phyloP scores from a whole-genome alignment of 1,284 basidiomycete species.

The Sphagnurus paluster region DNA sequence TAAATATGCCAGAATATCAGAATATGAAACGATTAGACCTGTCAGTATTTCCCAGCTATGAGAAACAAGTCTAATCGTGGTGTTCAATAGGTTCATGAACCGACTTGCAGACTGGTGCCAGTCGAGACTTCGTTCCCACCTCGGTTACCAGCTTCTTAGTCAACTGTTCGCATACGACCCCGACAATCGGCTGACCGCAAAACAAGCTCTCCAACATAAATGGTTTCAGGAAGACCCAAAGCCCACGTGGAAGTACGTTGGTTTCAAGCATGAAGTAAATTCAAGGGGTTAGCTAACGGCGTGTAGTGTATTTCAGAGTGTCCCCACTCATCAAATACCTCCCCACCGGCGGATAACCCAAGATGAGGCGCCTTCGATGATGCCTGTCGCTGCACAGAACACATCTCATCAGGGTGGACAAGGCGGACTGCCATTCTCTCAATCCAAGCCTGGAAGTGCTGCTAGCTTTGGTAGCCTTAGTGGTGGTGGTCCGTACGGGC shows the following conservation, averaged over 20 bases:
- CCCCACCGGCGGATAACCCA: slow-evolving; percentile 75
- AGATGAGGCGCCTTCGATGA: slow-evolving; percentile 79
- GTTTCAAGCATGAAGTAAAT: too few species aligned
- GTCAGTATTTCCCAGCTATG: slow-evolving; percentile 40
- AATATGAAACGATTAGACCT: slow-evolving; percentile 81
- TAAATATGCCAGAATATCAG: slow-evolving; percentile 85
- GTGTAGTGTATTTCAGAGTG: slow-evolving; percentile 61
- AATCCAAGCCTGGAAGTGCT: slow-evolving; percentile 27
- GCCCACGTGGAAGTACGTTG: slow-evolving; percentile 70
- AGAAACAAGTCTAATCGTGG: not conserved
- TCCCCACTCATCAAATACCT: slow-evolving; percentile 58
- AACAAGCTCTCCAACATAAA: slow-evolving; percentile 77
- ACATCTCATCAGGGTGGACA: slow-evolving; percentile 30
- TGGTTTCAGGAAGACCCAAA: slow-evolving; percentile 81
- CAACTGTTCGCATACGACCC: slow-evolving; percentile 91
- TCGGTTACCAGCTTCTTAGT: slow-evolving; percentile 83
- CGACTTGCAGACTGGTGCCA: slow-evolving; percentile 81
- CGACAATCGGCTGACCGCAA: slow-evolving; percentile 80
- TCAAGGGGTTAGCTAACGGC: too few species aligned
- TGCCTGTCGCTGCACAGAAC: slow-evolving; percentile 53
- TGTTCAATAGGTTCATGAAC: slow-evolving; percentile 55
- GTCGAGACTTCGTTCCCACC: slow-evolving; percentile 56
- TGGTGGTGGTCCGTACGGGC: slow-evolving; percentile 26
- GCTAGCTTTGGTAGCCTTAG: slow-evolving; percentile 33
- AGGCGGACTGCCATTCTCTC: slow-evolving; percentile 14